A percentile compares a stretch with the other conserved stretches of the same genome.
Evolutionary conservation across 306 rosid species (phyloP).

Genomic region (Glycyrrhiza uralensis): DNA sequence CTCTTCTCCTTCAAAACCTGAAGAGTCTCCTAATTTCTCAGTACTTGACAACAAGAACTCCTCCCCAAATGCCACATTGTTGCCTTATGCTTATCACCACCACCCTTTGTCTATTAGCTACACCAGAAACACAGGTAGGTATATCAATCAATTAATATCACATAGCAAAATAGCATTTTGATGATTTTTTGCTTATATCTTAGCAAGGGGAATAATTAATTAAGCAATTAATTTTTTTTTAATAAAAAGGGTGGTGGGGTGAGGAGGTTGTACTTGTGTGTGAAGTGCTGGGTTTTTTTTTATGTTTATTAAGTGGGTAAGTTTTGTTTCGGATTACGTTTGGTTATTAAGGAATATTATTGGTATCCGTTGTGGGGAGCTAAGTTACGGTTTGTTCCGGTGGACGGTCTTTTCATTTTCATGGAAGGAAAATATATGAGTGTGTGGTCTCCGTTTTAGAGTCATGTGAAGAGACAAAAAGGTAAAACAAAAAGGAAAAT

Average conservation of each 20-base stretch:
- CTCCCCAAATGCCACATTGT: constrained; percentile 29
- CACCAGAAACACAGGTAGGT: constrained; percentile 56
- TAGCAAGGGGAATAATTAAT: too few relatives aligned
- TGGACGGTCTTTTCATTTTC: constrained; percentile 72
- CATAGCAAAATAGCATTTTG: too few relatives aligned
- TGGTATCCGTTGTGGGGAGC: constrained; percentile 26
- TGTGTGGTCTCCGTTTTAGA: constrained; percentile 36
- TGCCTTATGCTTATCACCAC: constrained; percentile 30
- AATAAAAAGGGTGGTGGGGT: background rate
- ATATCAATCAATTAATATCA: too few relatives aligned
- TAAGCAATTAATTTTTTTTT: background rate
- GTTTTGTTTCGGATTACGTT: constrained; percentile 9
- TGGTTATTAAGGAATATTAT: background rate
- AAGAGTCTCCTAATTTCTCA: constrained; percentile 44
- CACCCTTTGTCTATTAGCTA: constrained; percentile 38
- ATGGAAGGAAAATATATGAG: constrained; percentile 36
- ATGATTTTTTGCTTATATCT: too few relatives aligned
- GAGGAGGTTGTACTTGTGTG: too few relatives aligned
- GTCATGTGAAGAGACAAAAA: constrained; percentile 54
- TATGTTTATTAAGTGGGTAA: too few relatives aligned
- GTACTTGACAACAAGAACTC: constrained; percentile 32
- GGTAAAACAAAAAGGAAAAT: constrained; percentile 15
- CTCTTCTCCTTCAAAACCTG: constrained; percentile 69
- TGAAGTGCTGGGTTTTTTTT: background rate
- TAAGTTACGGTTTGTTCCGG: constrained; percentile 32